These are phyloP conservation scores for Paraphoma sp. DNA, from an alignment of 2,329 filamentous ascomycete species.

Conservation along the genomic window DNA sequence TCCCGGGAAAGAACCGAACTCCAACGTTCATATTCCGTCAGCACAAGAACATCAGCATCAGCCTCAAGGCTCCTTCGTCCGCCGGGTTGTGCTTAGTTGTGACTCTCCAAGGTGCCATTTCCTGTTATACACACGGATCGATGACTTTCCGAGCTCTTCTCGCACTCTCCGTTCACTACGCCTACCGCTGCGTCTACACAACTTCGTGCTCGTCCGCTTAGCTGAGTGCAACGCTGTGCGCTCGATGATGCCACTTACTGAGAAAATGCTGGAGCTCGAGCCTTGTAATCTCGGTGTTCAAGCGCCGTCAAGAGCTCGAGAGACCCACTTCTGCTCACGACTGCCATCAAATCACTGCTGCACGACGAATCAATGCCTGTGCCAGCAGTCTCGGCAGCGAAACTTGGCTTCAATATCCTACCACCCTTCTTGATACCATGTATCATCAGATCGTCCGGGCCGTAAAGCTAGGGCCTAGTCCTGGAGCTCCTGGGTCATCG, in stretches of 20 bases:
- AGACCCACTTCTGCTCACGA: constrained; percentile 10
- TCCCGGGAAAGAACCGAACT: not conserved
- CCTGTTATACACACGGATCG: constrained; percentile 21
- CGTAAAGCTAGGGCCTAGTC: constrained; percentile 18
- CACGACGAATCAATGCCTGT: constrained; percentile 17
- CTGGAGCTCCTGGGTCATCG: constrained; percentile 11
- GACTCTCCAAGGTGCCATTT: constrained; percentile 10
- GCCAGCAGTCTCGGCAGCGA: constrained; percentile 7
- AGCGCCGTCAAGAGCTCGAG: not conserved
- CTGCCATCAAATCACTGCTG: not conserved
- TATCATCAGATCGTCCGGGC: constrained; percentile 25
- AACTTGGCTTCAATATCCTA: constrained; percentile 12
- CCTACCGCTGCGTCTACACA: constrained; percentile 5
- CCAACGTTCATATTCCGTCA: constrained; percentile 13
- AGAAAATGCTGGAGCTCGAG: not conserved
- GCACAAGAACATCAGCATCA: constrained; percentile 25
- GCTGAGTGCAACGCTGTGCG: constrained; percentile 17
- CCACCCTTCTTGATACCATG: constrained; percentile 4
- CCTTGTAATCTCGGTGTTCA: constrained; percentile 1
- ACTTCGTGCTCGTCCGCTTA: constrained; percentile 8
- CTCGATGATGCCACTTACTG: constrained; percentile 3
- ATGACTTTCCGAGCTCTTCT: constrained; percentile 21
- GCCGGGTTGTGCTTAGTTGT: constrained; percentile 12
- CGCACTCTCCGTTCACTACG: constrained; percentile 13
- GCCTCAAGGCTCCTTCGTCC: constrained; percentile 11